phyloP scores from a whole-genome alignment of 805 yeast species.

The Vanderwaltozyma verrucispora region DNA sequence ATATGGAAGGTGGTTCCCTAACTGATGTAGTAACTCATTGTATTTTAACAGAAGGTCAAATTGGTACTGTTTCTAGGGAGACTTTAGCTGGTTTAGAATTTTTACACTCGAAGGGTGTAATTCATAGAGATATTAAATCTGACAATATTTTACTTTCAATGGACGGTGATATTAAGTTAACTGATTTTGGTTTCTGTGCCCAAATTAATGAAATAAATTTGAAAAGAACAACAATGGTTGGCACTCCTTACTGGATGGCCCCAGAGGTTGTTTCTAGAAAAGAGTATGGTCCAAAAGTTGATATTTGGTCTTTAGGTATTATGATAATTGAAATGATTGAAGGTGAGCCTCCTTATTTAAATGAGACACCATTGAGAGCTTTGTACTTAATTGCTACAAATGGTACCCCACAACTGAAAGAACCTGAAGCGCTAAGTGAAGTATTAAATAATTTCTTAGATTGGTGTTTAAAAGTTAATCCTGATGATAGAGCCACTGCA shows the following conservation, averaged over 20 bases:
- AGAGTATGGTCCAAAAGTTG: constrained; percentile 95
- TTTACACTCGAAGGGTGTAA: constrained; percentile 82
- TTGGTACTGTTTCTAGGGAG: constrained; percentile 90
- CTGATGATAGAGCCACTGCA: constrained; percentile 73
- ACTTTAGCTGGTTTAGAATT: constrained; percentile 79
- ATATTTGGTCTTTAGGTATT: constrained; percentile 95
- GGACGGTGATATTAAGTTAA: constrained; percentile 82
- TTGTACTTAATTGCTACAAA: constrained; percentile 89
- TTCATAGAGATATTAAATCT: constrained; percentile 91
- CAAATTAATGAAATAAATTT: constrained; percentile 71
- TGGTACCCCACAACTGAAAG: constrained; percentile 90
- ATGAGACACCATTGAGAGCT: constrained; percentile 92
- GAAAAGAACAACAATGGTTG: constrained; percentile 96
- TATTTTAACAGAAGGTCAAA: constrained; percentile 86
- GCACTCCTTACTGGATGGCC: constrained; percentile 99
- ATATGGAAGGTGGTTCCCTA: constrained; percentile 96
- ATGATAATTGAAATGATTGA: constrained; percentile 99
- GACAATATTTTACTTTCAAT: constrained; percentile 81
- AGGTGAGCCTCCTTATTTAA: constrained; percentile 96
- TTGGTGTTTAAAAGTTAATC: constrained; percentile 73
- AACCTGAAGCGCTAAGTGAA: constrained; percentile 68
- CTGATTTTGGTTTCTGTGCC: constrained; percentile 97
- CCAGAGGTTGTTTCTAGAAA: constrained; percentile 95
- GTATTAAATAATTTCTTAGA: constrained; percentile 60
- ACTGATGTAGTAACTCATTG: constrained; percentile 91